Base-by-base conservation (phyloP, 1,284 basidiomycete genomes). In the Erythrobasidium hasegawianum region DNA sequence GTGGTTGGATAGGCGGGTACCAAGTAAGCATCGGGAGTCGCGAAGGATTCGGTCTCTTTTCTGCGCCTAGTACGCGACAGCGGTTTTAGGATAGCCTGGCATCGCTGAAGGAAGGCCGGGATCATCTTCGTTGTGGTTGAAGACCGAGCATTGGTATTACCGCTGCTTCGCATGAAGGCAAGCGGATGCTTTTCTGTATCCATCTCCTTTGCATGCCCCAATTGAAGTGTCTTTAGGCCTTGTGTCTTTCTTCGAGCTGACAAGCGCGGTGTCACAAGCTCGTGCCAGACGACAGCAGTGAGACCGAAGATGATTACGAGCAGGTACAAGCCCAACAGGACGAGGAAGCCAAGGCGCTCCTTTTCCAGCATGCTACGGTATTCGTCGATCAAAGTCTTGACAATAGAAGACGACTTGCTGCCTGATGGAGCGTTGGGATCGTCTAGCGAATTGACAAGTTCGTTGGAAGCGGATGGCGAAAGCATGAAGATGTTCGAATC, bases 281-380 rank as follows among this genome's bases (percentile, higher is more conserved):
- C 81, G 73, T 87, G 80, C 85, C 86, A 89, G 68, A 84, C 78
- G 56, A 89, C 80, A 69, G 87, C 79, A 55, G 76, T 71, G 33
- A 88, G 71, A 1, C 81, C 90, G 81, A 90, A 86, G 67, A 90
- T 69, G 16, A 90, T 83, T 49, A 92, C 87, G 33, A 89, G 52
- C 16, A 77, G 82, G 87, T 90, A 97, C 0, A 95, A 79, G 0
- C 80, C 86, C 65, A 95, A 81, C 79, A 96, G 88, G 68, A 92
- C 81, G 1, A 78, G 76, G 77, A 95, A 96, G 81, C 93, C 88
- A 64, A 87, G 76, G 27, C 86, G 84, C 77, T 96, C 90, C 76
- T 87, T 86, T 77, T 85, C 81, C 69, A 97, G 80, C 13, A 85
- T 83, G 18, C 79, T 78, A 22, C 86, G 83, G 75, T 96, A 97